These are phyloP conservation scores for Starmera dryadoides DNA, from an alignment of 805 yeast genomes.

Conservation along the genomic window DNA sequence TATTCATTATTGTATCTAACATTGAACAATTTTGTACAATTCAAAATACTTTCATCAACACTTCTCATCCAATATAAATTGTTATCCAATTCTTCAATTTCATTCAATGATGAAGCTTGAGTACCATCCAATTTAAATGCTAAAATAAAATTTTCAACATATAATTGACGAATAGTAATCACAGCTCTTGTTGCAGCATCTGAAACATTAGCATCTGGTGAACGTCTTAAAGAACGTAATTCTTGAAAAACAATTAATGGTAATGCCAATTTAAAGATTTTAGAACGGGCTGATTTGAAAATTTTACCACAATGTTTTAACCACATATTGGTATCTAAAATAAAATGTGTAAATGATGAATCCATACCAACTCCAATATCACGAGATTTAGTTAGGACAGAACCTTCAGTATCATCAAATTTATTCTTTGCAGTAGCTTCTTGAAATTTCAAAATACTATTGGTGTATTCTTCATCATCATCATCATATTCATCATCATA, in stretches of 20 bases:
- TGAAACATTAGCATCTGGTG: constrained; percentile 64
- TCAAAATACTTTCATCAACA: constrained; percentile 63
- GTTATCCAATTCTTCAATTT: constrained; percentile 66
- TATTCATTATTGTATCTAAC: constrained; percentile 5
- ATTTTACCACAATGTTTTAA: constrained; percentile 72
- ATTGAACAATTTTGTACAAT: constrained; percentile 38
- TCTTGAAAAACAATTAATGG: constrained; percentile 79
- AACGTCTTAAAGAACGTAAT: constrained; percentile 59
- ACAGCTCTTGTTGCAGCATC: constrained; percentile 81
- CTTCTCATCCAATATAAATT: constrained; percentile 66
- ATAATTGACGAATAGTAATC: constrained; percentile 62
- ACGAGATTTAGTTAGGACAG: constrained; percentile 22
- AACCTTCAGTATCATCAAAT: neutral
- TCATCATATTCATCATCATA: constrained; percentile 6
- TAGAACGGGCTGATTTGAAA: constrained; percentile 58
- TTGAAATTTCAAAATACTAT: neutral
- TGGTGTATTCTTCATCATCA: constrained; percentile 3
- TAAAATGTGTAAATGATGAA: constrained; percentile 45
- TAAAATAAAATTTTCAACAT: constrained; percentile 43
- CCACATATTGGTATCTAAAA: constrained; percentile 77
- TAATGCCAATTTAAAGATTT: constrained; percentile 51
- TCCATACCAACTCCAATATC: constrained; percentile 53
- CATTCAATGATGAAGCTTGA: constrained; percentile 59
- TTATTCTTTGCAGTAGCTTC: neutral
- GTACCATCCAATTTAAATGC: constrained; percentile 68